Evolutionary conservation across 2,329 filamentous ascomycete genomes (phyloP), one percentile per base, ranked within the genome.

Genomic region (Apiospora phragmitis): DNA sequence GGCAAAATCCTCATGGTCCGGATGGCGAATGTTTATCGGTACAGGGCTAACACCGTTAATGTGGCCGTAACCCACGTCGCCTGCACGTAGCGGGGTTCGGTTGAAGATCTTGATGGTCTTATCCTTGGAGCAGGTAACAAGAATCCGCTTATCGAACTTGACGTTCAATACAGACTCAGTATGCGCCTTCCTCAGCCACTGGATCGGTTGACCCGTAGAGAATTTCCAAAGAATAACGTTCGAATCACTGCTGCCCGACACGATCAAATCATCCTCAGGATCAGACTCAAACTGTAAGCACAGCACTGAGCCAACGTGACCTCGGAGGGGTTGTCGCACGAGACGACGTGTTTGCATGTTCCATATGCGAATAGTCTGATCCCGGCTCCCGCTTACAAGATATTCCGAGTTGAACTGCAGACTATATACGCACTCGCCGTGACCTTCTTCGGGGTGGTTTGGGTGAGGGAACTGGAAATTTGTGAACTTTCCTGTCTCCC

Each of bases 51-150:
- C 81, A 0, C 76, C 75, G 14, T 78, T 74, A 21, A 74, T 69
- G 26, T 83, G 76, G 1, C 80, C 80, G 79, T 91, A 91, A 8
- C 89, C 90, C 3, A 86, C 73, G 43, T 91, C 89, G 29, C 89
- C 89, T 59, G 87, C 84, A 42, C 84, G 83, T n/a, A 97, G 83
- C 24, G 90, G 85, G 24, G 85, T 87, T 6, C 96, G 91, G 79
- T 95, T 98, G 89, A 97, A 99, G 24, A 99, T 91, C 81, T 98
- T 98, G 85, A 99, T 97, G 0, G 92, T 92, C 81, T 95, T 97
- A 81, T 99, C 96, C 80, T 99, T 99, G 67, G 95, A 98, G 77
- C 96, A 98, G 0, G 96, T 99, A 16, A 98, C 94, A 4, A 99
- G 86, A 73, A 97, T 97, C 11, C 94, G 90, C 74, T 94, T 92